Percentiles rank a stretch among this genome's conserved stretches.
Conservation (phyloP, 2,329 filamentous ascomycete species). For the Colletotrichum karsti region DNA sequence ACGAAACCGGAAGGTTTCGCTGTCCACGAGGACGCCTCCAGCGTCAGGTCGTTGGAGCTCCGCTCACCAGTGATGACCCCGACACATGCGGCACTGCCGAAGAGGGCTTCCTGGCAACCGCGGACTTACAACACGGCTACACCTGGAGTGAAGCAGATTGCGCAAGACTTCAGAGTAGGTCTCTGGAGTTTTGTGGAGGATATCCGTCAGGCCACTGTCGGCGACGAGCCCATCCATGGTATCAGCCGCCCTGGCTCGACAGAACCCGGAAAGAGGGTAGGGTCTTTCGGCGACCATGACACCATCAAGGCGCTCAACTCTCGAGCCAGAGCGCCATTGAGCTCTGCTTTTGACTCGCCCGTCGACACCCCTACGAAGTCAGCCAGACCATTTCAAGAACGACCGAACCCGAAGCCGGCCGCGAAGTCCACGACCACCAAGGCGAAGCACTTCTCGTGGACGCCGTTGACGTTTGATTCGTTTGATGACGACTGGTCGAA, state of each 20-base stretch:
- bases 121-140: slow-evolving; percentile 51
- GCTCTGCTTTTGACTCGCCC: slow-evolving; percentile 49
- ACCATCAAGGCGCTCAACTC: slow-evolving; percentile 54
- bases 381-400: slow-evolving; percentile 34
- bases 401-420: slow-evolving; percentile 41
- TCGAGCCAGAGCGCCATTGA: slow-evolving; percentile 47
- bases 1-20: slow-evolving; percentile 56
- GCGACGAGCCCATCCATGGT: slow-evolving; percentile 84
- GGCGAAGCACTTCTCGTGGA: slow-evolving; percentile 68
- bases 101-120: slow-evolving; percentile 69
- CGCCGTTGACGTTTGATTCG: slow-evolving; percentile 63
- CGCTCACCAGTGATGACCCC: slow-evolving; percentile 35
- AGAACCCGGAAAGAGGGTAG: slow-evolving; percentile 16
- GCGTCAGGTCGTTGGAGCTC: slow-evolving; percentile 46
- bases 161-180: slow-evolving; percentile 88
- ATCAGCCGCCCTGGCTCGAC: slow-evolving; percentile 28
- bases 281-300: slow-evolving; percentile 47
- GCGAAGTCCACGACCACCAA: slow-evolving; percentile 45
- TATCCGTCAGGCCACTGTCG: slow-evolving; percentile 92
- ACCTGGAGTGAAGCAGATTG: slow-evolving; percentile 75
- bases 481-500: slow-evolving; percentile 71
- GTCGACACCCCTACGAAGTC: slow-evolving; percentile 42
- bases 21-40: slow-evolving; percentile 54
- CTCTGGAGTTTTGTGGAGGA: slow-evolving; percentile 96
- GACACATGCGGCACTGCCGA: slow-evolving; percentile 51